Conservation (phyloP, 1,284 basidiomycete species). For the Ceratobasidium sp. region DNA sequence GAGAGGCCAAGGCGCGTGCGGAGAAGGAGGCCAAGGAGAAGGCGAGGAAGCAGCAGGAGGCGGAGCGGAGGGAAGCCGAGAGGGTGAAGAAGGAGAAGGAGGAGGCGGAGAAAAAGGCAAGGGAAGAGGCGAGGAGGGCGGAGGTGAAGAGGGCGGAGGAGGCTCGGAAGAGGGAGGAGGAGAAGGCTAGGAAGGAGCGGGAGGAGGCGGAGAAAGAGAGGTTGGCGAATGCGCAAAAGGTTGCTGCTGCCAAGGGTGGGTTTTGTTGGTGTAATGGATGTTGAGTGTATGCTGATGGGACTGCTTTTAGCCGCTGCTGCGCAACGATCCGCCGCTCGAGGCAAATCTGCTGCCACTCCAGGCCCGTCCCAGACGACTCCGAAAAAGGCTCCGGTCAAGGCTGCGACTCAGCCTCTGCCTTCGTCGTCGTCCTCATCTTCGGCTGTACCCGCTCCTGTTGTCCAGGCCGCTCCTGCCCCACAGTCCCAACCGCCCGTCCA, state of each 20-base stretch:
- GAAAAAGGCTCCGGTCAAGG: constrained; percentile 42
- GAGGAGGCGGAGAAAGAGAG: constrained; percentile 76
- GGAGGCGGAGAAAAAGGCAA: constrained; percentile 70
- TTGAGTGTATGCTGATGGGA: constrained; percentile 22
- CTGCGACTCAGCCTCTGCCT: constrained; percentile 41
- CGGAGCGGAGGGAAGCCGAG: constrained; percentile 53
- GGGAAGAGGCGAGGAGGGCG: constrained; percentile 72
- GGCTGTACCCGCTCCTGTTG: constrained; percentile 10
- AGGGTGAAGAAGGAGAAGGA: constrained; percentile 56
- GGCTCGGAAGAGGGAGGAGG: constrained; percentile 56
- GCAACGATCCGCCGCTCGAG: constrained; percentile 12
- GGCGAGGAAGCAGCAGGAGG: constrained; percentile 72
- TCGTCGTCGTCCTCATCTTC: not conserved
- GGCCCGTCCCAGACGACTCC: constrained; percentile 4
- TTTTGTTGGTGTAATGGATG: constrained; percentile 2
- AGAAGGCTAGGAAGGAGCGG: constrained; percentile 54
- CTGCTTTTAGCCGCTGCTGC: not conserved
- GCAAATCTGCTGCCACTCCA: constrained; percentile 3
- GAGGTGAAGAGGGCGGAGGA: constrained; percentile 58
- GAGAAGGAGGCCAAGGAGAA: constrained; percentile 69
- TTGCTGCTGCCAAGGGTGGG: constrained; percentile 49
- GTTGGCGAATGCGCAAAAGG: constrained; percentile 66
- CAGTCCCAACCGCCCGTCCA: constrained; percentile 2
- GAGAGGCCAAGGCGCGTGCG: constrained; percentile 69
- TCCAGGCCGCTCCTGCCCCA: not conserved